These are phyloP conservation scores for Corylus avellana DNA, from an alignment of 306 rosid genomes.

Conservation along the genomic window DNA sequence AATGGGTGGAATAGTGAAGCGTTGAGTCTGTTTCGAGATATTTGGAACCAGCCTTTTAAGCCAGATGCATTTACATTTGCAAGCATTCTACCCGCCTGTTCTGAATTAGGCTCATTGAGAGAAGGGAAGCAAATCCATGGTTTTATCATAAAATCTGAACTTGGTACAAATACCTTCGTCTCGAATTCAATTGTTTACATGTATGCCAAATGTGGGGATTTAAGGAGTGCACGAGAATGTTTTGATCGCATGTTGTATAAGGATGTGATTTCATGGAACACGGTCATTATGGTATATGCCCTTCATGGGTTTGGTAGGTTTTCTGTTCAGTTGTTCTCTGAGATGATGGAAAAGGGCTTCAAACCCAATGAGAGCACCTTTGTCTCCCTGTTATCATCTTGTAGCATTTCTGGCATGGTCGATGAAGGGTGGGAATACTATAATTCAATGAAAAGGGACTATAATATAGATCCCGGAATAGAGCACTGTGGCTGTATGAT, in stretches of 20 bases:
- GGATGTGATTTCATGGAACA: conserved; percentile 60
- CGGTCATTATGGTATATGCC: conserved; percentile 58
- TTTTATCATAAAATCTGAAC: conserved; percentile 35
- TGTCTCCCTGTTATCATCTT: conserved; percentile 54
- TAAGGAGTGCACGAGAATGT: conserved; percentile 29
- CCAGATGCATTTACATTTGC: conserved; percentile 53
- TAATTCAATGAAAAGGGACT: conserved; percentile 42
- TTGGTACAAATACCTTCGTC: conserved; percentile 42
- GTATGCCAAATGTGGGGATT: conserved; percentile 58
- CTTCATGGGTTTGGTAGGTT: conserved; percentile 54
- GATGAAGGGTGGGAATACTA: conserved; percentile 50
- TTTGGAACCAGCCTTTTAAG: conserved; percentile 31
- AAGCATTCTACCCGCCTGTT: conserved; percentile 52
- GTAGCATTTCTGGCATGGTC: conserved; percentile 55
- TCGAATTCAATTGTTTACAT: conserved; percentile 45
- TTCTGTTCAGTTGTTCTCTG: conserved; percentile 40
- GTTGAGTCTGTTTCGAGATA: conserved; percentile 40
- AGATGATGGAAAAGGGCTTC: conserved; percentile 43
- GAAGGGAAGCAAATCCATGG: conserved; percentile 63
- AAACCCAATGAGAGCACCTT: conserved; percentile 53
- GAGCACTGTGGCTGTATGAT: conserved; percentile 66
- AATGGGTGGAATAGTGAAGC: conserved; percentile 42
- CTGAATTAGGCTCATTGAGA: conserved; percentile 41
- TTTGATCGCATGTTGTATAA: conserved; percentile 40
- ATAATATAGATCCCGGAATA: conserved; percentile 48